Percentiles rank a stretch among this genome's conserved stretches.
These are phyloP conservation scores for Mycena latifolia DNA, from an alignment of 768 basidiomycete genomes.

Conservation along the genomic window DNA sequence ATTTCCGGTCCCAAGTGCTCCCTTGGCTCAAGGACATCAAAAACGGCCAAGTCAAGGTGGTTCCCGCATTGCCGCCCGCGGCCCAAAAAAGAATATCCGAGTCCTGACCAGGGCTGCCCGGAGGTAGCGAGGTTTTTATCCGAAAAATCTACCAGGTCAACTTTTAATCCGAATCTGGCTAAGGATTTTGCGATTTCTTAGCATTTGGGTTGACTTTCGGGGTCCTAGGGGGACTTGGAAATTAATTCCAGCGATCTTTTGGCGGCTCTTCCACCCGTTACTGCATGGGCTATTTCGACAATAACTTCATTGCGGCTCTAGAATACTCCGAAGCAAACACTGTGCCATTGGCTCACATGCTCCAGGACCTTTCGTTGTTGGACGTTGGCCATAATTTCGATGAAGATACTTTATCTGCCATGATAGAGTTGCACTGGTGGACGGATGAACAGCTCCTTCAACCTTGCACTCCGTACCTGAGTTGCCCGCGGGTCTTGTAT, in stretches of 20 bases:
- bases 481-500: slow-evolving; percentile 17
- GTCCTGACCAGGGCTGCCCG: too few relatives aligned
- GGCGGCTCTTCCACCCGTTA: not conserved
- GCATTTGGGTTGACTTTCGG: too few relatives aligned
- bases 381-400: not conserved
- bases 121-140: too few relatives aligned
- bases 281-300: slow-evolving; percentile 9
- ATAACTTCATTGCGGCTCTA: not conserved
- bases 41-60: too few relatives aligned
- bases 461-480: not conserved
- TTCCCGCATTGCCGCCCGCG: too few relatives aligned
- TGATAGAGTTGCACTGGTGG: slow-evolving; percentile 30
- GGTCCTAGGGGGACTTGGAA: too few relatives aligned
- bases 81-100: too few relatives aligned
- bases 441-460: slow-evolving; percentile 19
- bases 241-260: not conserved
- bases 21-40: too few relatives aligned
- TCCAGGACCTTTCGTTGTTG: not conserved
- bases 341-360: slow-evolving; percentile 9
- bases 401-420: slow-evolving; percentile 8
- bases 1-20: too few relatives aligned
- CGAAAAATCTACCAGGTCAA: too few relatives aligned
- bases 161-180: too few relatives aligned
- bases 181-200: too few relatives aligned
- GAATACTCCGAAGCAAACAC: not conserved